Evolutionary conservation across 2,329 filamentous ascomycete genomes (phyloP).

Genomic region (Tolypocladium inflatum): DNA sequence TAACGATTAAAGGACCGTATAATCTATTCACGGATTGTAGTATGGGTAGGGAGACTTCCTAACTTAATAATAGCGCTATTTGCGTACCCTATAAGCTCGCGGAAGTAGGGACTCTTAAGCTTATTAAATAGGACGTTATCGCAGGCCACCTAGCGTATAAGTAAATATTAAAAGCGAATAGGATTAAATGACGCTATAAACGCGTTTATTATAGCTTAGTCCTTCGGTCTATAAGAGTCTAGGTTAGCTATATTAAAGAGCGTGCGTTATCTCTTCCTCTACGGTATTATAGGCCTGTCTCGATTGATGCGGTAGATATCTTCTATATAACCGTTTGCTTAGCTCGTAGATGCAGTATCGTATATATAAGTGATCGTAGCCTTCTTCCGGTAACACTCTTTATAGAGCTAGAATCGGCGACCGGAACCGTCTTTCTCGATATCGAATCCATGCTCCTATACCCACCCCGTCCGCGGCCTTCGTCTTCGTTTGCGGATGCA

Average conservation of each 20-base stretch:
- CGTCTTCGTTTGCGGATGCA: background rate
- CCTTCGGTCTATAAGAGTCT: background rate
- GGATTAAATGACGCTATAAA: background rate
- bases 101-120: background rate
- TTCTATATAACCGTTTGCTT: background rate
- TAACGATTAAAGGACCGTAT: background rate
- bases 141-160: background rate
- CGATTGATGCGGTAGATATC: background rate
- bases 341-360: background rate
- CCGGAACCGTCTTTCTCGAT: background rate
- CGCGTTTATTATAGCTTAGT: background rate
- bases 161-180: background rate
- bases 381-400: background rate
- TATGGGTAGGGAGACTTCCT: constrained; percentile 1
- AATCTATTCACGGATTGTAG: background rate
- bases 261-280: background rate
- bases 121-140: background rate
- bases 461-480: background rate
- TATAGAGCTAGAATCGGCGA: background rate
- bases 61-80: too few relatives aligned
- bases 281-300: background rate
- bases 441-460: too few relatives aligned
- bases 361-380: background rate
- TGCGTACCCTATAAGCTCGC: background rate
- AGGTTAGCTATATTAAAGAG: background rate